phyloP scores from a whole-genome alignment of 805 yeast species.

The Torulaspora microellipsoides region DNA sequence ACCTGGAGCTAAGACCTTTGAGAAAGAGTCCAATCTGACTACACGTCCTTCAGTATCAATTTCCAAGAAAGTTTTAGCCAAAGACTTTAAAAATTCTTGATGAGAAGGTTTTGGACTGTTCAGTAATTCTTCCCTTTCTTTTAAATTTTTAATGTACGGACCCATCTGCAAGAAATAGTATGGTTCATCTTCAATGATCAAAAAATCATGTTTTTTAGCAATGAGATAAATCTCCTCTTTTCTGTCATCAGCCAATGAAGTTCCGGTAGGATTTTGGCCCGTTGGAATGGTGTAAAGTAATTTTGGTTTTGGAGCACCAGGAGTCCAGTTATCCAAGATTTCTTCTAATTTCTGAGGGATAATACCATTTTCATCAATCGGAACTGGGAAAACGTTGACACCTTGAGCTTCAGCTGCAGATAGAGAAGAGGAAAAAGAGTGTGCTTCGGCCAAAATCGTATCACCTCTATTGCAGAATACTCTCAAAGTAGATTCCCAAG shows the following conservation, averaged over 20 bases:
- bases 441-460: constrained; percentile 75
- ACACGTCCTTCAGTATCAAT: constrained; percentile 87
- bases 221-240: constrained; percentile 70
- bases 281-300: constrained; percentile 87
- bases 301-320: constrained; percentile 64
- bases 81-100: constrained; percentile 58
- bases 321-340: constrained; percentile 66
- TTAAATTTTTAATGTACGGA: constrained; percentile 49
- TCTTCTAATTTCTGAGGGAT: constrained; percentile 63
- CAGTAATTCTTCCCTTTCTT: constrained; percentile 27
- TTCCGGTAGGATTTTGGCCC: constrained; percentile 98
- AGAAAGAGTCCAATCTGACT: constrained; percentile 80
- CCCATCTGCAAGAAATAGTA: constrained; percentile 96
- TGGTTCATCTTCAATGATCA: constrained; percentile 94
- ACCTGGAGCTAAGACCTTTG: constrained; percentile 92
- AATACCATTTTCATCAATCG: constrained; percentile 76
- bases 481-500: constrained; percentile 80
- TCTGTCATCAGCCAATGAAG: constrained; percentile 71
- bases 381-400: constrained; percentile 61
- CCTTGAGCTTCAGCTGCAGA: constrained; percentile 78
- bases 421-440: constrained; percentile 76
- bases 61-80: constrained; percentile 72
- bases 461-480: constrained; percentile 77
- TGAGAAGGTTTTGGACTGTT: constrained; percentile 39
- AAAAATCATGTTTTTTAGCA: constrained; percentile 79